These are phyloP conservation scores for Exophiala alcalophila DNA, from an alignment of 2,329 filamentous ascomycete genomes.

Conservation along the genomic window DNA sequence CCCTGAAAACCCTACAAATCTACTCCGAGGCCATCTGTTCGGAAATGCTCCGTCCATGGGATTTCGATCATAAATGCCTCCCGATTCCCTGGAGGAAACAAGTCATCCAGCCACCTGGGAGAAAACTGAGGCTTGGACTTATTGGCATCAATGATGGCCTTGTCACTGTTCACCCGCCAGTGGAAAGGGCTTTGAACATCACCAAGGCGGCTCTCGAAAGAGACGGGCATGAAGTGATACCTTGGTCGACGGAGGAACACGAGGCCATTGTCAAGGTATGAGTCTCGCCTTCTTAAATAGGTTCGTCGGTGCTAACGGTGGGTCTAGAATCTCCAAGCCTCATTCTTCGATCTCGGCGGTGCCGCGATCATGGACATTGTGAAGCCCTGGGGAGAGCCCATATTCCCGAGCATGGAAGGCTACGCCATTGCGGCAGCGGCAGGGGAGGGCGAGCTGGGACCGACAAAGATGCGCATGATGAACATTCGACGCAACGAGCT, in stretches of 20 bases:
- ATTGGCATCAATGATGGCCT: slow-evolving; percentile 38
- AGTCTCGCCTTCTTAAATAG: background rate
- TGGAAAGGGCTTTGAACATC: slow-evolving; percentile 37
- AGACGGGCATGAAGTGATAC: slow-evolving; percentile 40
- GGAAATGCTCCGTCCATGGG: slow-evolving; percentile 36
- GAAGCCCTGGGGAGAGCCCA: slow-evolving; percentile 31
- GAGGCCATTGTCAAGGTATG: slow-evolving; percentile 31
- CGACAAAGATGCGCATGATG: slow-evolving; percentile 34
- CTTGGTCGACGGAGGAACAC: slow-evolving; percentile 35
- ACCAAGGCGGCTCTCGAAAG: slow-evolving; percentile 36
- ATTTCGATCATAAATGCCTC: slow-evolving; percentile 39
- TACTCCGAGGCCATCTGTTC: slow-evolving; percentile 39
- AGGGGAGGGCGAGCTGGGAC: slow-evolving; percentile 31
- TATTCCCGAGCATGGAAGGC: slow-evolving; percentile 31
- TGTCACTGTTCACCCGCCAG: slow-evolving; percentile 39
- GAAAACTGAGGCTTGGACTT: slow-evolving; percentile 40
- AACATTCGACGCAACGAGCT: slow-evolving; percentile 32
- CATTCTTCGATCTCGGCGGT: slow-evolving; percentile 31
- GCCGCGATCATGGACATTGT: slow-evolving; percentile 31
- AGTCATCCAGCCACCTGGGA: slow-evolving; percentile 35
- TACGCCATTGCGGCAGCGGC: slow-evolving; percentile 27
- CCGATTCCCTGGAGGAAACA: slow-evolving; percentile 40
- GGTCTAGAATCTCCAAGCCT: slow-evolving; percentile 32
- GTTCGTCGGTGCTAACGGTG: background rate
- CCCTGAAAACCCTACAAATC: slow-evolving; percentile 35